Percentiles rank a stretch among this genome's conserved stretches.
Evolutionary conservation across 768 basidiomycete species (phyloP).

Genomic region (Lentinula aciculospora): DNA sequence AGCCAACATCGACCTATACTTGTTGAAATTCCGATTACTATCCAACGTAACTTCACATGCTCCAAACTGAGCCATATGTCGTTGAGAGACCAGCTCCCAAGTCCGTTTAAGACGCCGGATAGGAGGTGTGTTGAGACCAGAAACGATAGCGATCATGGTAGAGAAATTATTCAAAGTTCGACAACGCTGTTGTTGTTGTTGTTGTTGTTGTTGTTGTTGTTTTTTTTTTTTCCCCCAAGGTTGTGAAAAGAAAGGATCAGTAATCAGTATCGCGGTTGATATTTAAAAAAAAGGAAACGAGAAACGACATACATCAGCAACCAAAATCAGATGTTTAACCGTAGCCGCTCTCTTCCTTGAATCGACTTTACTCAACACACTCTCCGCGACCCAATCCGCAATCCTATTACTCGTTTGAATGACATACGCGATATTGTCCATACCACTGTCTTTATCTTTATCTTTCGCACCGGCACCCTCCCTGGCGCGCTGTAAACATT

Average conservation of each 20-base stretch:
- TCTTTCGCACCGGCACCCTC: slow-evolving; percentile 63
- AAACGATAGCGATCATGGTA: slow-evolving; percentile 93
- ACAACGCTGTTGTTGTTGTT: slow-evolving; percentile 73
- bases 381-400: slow-evolving; percentile 88
- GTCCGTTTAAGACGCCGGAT: slow-evolving; percentile 91
- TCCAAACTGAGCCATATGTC: slow-evolving; percentile 66
- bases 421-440: slow-evolving; percentile 81
- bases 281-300: not conserved
- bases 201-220: no score
- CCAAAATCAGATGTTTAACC: slow-evolving; percentile 86
- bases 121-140: slow-evolving; percentile 89
- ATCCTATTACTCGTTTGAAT: slow-evolving; percentile 89
- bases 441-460: slow-evolving; percentile 20
- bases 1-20: slow-evolving; percentile 81
- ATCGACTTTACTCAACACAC: slow-evolving; percentile 77
- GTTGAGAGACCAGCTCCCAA: slow-evolving; percentile 82
- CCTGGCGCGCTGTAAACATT: slow-evolving; percentile 82
- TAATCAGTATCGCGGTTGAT: no score
- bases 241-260: no score
- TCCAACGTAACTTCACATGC: slow-evolving; percentile 88
- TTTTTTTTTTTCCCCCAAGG: no score
- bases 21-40: slow-evolving; percentile 90
- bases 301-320: slow-evolving; percentile 73
- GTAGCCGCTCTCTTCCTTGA: slow-evolving; percentile 73
- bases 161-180: slow-evolving; percentile 90